phyloP scores from a whole-genome alignment of 2,329 filamentous ascomycete genomes.

The Cladosporium oxysporum region DNA sequence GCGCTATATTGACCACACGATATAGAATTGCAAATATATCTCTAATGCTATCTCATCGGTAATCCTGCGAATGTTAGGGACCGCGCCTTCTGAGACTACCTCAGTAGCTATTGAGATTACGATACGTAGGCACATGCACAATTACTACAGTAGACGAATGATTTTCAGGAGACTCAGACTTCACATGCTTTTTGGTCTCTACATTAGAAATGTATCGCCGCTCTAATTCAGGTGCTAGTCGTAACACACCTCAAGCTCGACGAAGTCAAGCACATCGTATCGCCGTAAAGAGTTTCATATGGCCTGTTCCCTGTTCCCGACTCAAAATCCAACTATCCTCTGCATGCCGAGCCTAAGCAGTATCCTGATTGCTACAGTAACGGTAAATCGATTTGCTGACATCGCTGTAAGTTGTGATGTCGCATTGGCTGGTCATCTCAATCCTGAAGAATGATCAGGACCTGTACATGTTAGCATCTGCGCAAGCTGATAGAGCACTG shows the following conservation, averaged over 20 bases:
- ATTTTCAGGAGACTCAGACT: too few species aligned
- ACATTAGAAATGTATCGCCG: too few species aligned
- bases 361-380: not conserved
- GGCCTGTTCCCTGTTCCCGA: not conserved
- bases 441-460: not conserved
- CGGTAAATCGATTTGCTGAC: not conserved
- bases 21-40: too few species aligned
- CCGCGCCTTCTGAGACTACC: too few species aligned
- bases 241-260: not conserved
- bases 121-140: too few species aligned
- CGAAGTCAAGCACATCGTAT: not conserved
- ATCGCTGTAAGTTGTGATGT: not conserved
- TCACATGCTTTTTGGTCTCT: too few species aligned
- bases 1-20: too few species aligned
- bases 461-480: not conserved
- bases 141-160: too few species aligned
- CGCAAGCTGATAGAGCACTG: not conserved
- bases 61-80: too few species aligned
- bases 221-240: not conserved
- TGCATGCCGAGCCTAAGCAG: not conserved
- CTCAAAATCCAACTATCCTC: not conserved
- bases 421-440: not conserved
- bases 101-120: too few species aligned
- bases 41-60: too few species aligned
- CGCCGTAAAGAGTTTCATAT: not conserved